A percentile compares a stretch with the other conserved stretches of the same genome.
Evolutionary conservation across 225 moss, liverwort and hornwort species (phyloP).

Genomic region (Lunularia cruciata): DNA sequence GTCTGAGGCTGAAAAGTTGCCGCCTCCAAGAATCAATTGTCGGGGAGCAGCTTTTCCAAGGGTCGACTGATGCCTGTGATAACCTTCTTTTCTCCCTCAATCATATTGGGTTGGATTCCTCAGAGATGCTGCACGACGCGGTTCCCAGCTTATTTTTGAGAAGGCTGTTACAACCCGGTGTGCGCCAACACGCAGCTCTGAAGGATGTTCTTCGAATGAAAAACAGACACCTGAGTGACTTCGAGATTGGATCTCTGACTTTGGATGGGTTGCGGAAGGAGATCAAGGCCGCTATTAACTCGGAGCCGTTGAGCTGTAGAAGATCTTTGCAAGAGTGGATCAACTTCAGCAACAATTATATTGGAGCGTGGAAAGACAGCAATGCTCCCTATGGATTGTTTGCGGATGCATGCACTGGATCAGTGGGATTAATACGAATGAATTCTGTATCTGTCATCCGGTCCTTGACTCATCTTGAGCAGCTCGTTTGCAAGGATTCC

Average conservation of each 20-base stretch:
- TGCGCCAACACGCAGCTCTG: slow-evolving; percentile 72
- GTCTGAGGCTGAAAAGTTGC: slow-evolving; percentile 48
- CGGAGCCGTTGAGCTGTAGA: slow-evolving; percentile 52
- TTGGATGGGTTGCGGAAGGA: slow-evolving; percentile 81
- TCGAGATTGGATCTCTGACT: slow-evolving; percentile 73
- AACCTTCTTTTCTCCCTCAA: slow-evolving; percentile 82
- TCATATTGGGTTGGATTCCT: slow-evolving; percentile 49
- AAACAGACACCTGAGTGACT: slow-evolving; percentile 64
- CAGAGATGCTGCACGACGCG: slow-evolving; percentile 33
- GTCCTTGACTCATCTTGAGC: slow-evolving; percentile 70
- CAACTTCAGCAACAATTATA: slow-evolving; percentile 63
- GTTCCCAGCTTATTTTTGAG: slow-evolving; percentile 76
- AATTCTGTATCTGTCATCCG: slow-evolving; percentile 79
- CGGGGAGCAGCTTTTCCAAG: slow-evolving; percentile 77
- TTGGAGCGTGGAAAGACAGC: slow-evolving; percentile 62
- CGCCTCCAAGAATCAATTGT: slow-evolving; percentile 63
- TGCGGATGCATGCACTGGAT: slow-evolving; percentile 54
- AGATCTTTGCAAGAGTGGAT: slow-evolving; percentile 75
- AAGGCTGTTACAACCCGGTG: slow-evolving; percentile 86
- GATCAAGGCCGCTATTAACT: slow-evolving; percentile 61
- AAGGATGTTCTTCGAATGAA: slow-evolving; percentile 64
- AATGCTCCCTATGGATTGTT: slow-evolving; percentile 68
- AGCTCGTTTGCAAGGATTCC: slow-evolving; percentile 40
- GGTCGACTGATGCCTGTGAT: slow-evolving; percentile 69
- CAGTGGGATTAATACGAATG: slow-evolving; percentile 78